Percentiles rank a stretch among this genome's conserved stretches.
phyloP scores from a whole-genome alignment of 768 basidiomycete genomes.

The Macrocybe gigantea region DNA sequence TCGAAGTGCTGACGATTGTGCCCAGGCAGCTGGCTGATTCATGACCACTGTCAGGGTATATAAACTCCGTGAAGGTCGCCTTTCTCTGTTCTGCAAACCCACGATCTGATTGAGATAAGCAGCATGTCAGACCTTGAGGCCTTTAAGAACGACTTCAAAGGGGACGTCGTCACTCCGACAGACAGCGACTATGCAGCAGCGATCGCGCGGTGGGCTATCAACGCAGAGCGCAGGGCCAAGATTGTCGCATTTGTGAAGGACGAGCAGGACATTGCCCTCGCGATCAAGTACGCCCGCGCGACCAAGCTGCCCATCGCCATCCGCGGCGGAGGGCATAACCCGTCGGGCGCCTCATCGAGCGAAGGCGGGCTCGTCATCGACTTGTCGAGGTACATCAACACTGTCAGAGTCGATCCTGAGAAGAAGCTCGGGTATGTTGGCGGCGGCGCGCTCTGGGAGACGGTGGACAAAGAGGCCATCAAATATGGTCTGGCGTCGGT shows the following conservation, averaged over 20 bases:
- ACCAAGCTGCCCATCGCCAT: slow-evolving; percentile 35
- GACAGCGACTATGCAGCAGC: slow-evolving; percentile 30
- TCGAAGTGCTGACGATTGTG: too few species aligned
- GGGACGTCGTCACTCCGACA: slow-evolving; percentile 35
- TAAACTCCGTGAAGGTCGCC: too few species aligned
- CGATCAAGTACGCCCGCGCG: slow-evolving; percentile 28
- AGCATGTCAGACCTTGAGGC: slow-evolving; percentile 7
- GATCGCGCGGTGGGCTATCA: slow-evolving; percentile 39
- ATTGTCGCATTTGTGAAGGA: slow-evolving; percentile 39
- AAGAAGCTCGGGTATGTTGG: slow-evolving; percentile 34
- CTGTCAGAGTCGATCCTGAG: slow-evolving; percentile 31
- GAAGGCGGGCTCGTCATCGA: slow-evolving; percentile 47
- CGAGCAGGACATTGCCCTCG: slow-evolving; percentile 29
- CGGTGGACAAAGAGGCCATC: slow-evolving; percentile 37
- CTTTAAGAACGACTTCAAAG: slow-evolving; percentile 26
- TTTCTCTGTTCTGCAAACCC: too few species aligned
- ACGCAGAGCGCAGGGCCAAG: slow-evolving; percentile 31
- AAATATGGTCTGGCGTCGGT: slow-evolving; percentile 43
- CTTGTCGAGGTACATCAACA: slow-evolving; percentile 34
- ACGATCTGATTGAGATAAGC: too few species aligned
- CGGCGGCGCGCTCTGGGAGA: slow-evolving; percentile 41
- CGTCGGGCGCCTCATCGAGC: slow-evolving; percentile 35
- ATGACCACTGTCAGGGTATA: too few species aligned
- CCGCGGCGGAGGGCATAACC: slow-evolving; percentile 43
- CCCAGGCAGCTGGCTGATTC: too few species aligned